Conservation (phyloP, 257 asterid genomes). For the Paulownia fortunei region DNA sequence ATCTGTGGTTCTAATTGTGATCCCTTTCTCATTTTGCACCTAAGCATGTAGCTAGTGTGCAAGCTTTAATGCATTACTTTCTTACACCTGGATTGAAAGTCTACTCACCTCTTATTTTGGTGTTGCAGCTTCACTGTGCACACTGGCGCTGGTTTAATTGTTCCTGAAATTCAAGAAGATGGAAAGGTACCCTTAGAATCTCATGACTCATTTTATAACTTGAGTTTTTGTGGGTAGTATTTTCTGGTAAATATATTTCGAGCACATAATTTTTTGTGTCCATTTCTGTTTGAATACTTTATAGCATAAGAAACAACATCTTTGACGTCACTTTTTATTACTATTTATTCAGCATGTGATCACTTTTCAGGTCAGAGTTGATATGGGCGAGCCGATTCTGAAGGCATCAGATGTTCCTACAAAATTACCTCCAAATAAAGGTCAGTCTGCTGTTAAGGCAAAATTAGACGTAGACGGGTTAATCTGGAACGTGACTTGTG, state of each 20-base stretch:
- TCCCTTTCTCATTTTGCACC: background rate
- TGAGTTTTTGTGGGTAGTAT: background rate
- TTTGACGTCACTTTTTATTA: background rate
- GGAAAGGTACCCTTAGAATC: constrained; percentile 66
- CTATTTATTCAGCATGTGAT: constrained; percentile 9
- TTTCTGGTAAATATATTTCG: background rate
- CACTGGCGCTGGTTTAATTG: constrained; percentile 85
- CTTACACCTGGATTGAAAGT: background rate
- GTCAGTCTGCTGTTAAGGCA: constrained; percentile 65
- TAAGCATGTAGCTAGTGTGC: background rate
- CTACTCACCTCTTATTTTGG: background rate
- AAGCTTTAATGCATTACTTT: background rate
- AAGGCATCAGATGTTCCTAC: constrained; percentile 89
- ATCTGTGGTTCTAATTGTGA: background rate
- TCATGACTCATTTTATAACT: background rate
- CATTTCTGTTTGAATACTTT: background rate
- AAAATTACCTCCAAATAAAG: constrained; percentile 62
- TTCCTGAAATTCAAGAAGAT: constrained; percentile 85
- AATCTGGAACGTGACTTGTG: constrained; percentile 73
- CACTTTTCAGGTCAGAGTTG: constrained; percentile 72
- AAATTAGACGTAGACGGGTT: constrained; percentile 62
- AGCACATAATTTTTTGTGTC: background rate
- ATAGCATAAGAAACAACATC: background rate
- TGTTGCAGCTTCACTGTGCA: constrained; percentile 72
- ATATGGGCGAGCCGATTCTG: constrained; percentile 89